Evolutionary conservation across 2,329 filamentous ascomycete species (phyloP).

Genomic region (Chaetomiaceae sp.): DNA sequence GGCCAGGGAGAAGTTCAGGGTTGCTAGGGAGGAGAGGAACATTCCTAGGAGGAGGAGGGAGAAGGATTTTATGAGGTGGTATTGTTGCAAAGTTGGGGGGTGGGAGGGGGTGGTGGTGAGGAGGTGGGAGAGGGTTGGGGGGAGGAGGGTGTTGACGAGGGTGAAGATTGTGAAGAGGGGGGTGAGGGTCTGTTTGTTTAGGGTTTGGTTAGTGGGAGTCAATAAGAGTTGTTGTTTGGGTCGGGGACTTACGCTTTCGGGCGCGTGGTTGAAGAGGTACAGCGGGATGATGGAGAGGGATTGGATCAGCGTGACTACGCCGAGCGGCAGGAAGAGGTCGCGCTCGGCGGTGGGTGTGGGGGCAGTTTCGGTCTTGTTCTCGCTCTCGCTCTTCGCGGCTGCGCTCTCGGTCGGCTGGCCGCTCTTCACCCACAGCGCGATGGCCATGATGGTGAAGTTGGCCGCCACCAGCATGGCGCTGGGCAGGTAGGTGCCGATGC

Average conservation of each 20-base stretch:
- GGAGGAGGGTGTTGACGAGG: slow-evolving; percentile 50
- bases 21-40: slow-evolving; percentile 86
- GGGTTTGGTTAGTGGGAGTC: background rate
- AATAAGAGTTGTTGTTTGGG: background rate
- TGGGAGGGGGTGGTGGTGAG: slow-evolving; percentile 43
- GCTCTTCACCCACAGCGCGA: slow-evolving; percentile 88
- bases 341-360: slow-evolving; percentile 46
- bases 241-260: slow-evolving; percentile 52
- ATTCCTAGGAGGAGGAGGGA: slow-evolving; percentile 89
- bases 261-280: slow-evolving; percentile 76
- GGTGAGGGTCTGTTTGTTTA: slow-evolving; percentile 59
- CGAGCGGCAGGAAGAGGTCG: slow-evolving; percentile 66
- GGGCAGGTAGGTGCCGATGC: slow-evolving; percentile 94
- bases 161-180: slow-evolving; percentile 56
- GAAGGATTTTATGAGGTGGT: slow-evolving; percentile 79
- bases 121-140: slow-evolving; percentile 50
- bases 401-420: slow-evolving; percentile 44
- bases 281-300: slow-evolving; percentile 75
- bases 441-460: slow-evolving; percentile 93
- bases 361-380: slow-evolving; percentile 29
- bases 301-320: slow-evolving; percentile 67
- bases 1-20: slow-evolving; percentile 89
- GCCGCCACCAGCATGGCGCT: slow-evolving; percentile 95
- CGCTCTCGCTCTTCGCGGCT: slow-evolving; percentile 27
- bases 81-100: slow-evolving; percentile 61